Evolutionary conservation across 2,329 filamentous ascomycete genomes (phyloP), one percentile per base, ranked within the genome.

Genomic region (Verticillium dahliae): DNA sequence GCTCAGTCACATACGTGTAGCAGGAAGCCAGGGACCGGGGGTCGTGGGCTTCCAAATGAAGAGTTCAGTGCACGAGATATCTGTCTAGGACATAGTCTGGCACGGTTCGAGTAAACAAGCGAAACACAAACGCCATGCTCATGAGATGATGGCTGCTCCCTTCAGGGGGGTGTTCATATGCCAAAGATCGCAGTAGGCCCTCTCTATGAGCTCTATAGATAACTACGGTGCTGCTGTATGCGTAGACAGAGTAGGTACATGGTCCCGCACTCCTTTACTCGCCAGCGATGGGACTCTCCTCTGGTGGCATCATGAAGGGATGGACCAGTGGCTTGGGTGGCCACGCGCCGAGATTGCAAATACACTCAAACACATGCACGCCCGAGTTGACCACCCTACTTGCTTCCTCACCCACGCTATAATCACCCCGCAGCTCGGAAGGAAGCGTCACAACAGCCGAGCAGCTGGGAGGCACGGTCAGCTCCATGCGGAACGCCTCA

Each of bases 381-480:
- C 62, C 62, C 4, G 56, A 63, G 6, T 31, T 27, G 2, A 62
- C 62, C 15, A 56, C 13, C 2, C 57, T 9, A 13, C 31, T 57
- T 31, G 52, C 18, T n/a, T 62, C 59, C 34, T 37, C 41, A 9
- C 34, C 45, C 22, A 56, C 57, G 6, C 33, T 37, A 31, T 57
- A 61, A 14, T 33, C 55, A 7, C 14, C 45, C 34, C 61, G 18
- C 45, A 63, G 38, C 11, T 58, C 55, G 13, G 61, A 63, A 4
- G 62, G 60, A 27, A 63, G 38, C 9, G 60, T 61, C 2, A 63
- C 57, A 4, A 55, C 45, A 6, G 61, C 63, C 11, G 57, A 58
- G 33, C 62, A 60, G n/a, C 27, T 61, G 1, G 62, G 62, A 11
- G 62, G 62, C 13, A 63, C 57, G 10, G 37, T 52, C 31, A 65